Evolutionary conservation across 768 basidiomycete species (phyloP).

Genomic region (Pleurotus sapidus): DNA sequence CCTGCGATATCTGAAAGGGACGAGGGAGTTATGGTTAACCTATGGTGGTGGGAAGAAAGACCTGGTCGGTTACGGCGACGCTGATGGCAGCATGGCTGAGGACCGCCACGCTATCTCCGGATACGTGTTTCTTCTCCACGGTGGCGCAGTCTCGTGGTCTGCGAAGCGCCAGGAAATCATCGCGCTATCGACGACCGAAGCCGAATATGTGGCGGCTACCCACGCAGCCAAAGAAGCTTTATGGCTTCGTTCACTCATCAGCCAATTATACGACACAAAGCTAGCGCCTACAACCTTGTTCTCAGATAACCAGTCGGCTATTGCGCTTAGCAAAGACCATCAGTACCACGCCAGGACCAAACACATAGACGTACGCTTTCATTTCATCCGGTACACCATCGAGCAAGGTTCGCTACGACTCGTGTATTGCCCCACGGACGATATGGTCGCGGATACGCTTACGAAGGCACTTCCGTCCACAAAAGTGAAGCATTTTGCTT

Average conservation of each 20-base stretch:
- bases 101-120: conserved; percentile 24
- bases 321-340: conserved; percentile 18
- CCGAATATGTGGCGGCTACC: conserved; percentile 13
- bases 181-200: conserved; percentile 11
- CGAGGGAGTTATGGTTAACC: conserved; percentile 9
- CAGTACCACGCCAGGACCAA: conserved; percentile 24
- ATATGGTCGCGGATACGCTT: conserved; percentile 26
- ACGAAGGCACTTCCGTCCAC: conserved; percentile 16
- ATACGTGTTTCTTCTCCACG: conserved; percentile 24
- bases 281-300: neutral
- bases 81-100: conserved; percentile 15
- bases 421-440: conserved; percentile 14
- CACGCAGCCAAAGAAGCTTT: conserved; percentile 14
- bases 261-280: conserved; percentile 6
- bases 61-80: conserved; percentile 18
- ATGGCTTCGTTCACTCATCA: conserved; percentile 21
- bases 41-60: conserved; percentile 12
- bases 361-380: conserved; percentile 29
- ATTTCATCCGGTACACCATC: conserved; percentile 20
- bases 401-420: conserved; percentile 9
- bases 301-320: conserved; percentile 13
- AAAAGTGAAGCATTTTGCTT: conserved; percentile 10
- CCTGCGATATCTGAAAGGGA: conserved; percentile 28
- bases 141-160: conserved; percentile 22
- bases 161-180: conserved; percentile 20